Evolutionary conservation across 177 flowering plant species (phyloP), one percentile per base, ranked within the genome.

Genomic region (Telopea speciosissima): DNA sequence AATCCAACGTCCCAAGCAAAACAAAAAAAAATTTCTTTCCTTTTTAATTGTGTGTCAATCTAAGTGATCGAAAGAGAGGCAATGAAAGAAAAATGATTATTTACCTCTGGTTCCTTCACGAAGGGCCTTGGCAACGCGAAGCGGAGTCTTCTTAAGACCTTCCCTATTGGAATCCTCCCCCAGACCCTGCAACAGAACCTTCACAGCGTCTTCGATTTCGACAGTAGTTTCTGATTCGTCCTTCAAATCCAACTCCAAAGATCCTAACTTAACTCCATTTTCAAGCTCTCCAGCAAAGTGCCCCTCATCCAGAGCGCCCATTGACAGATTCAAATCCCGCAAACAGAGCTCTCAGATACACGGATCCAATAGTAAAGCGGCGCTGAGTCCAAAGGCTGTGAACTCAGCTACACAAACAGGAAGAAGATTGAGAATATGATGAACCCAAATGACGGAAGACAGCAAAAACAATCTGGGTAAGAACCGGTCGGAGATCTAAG

Each of bases 51-150:
- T 31, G 33, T 2, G 33, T 31, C 1, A 65, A 8, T 10, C 26
- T 44, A 65, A 59, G n/a, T 61, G 4, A 23, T 22, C 24, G 1
- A 70, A 40, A 11, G 45, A 42, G 11, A 19, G 8, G 40, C 24
- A 54, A 3, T 24, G 22, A 36, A 14, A 1, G 19, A 3, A 6
- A 49, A 16, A 63, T 31, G 62, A 68, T 52, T 5, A 60, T 61
- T 31, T 11, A 92, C 98, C 99, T 89, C 81, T 80, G 28, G 99
- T 94, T 76, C 96, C 97, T 80, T 94, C 89, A 8, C 79, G 79
- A 56, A 94, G 79, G 10, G 99, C 97, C 81, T 90, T 89, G 64
- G 97, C 97, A 17, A 92, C 99, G 4, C 99, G 91, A 63, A 84
- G 78, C 7, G 99, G 99, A 28, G 99, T 94, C 86, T 88, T 94